Percentiles rank a stretch among this genome's conserved stretches.
phyloP scores from a whole-genome alignment of 192 early-diverging fungal species.

The Podila minutissima region DNA sequence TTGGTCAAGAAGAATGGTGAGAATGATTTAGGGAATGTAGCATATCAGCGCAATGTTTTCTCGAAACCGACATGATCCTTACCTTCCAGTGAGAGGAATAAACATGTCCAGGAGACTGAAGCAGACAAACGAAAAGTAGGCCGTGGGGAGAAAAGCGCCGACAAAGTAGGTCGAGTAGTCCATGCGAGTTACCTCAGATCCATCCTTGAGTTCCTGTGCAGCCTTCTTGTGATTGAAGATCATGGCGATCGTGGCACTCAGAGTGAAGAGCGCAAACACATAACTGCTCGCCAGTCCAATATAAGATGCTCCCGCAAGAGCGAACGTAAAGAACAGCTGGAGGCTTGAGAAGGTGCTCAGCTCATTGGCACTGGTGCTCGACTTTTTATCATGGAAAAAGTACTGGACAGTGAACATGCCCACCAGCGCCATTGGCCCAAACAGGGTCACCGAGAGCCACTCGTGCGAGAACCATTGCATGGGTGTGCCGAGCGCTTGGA shows the following conservation, averaged over 20 bases:
- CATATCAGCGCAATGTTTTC: too few species aligned
- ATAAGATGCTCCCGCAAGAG: constrained; percentile 44
- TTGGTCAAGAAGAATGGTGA: neutral
- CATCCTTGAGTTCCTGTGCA: constrained; percentile 4
- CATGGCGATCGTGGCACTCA: constrained; percentile 27
- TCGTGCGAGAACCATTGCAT: constrained; percentile 77
- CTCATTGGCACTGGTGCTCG: constrained; percentile 44
- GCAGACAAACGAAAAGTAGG: constrained; percentile 57
- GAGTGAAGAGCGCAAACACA: constrained; percentile 56
- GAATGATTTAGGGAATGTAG: too few species aligned
- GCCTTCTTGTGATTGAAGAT: constrained; percentile 51
- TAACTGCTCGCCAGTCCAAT: constrained; percentile 58
- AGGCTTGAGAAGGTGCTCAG: constrained; percentile 30
- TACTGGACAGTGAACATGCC: constrained; percentile 60
- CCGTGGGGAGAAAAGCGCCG: constrained; percentile 25
- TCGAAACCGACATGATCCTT: neutral
- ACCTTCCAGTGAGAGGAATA: constrained; percentile 71
- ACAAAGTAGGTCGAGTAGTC: constrained; percentile 51
- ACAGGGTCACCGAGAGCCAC: constrained; percentile 64
- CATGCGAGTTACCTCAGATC: constrained; percentile 13
- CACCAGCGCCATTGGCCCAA: constrained; percentile 57
- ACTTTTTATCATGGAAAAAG: constrained; percentile 42
- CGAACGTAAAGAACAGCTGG: constrained; percentile 31
- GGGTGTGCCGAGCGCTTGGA: constrained; percentile 43
- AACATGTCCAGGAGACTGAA: constrained; percentile 68